Conservation (phyloP, 73 alveolate genomes). For the Blepharisma japonicum region DNA sequence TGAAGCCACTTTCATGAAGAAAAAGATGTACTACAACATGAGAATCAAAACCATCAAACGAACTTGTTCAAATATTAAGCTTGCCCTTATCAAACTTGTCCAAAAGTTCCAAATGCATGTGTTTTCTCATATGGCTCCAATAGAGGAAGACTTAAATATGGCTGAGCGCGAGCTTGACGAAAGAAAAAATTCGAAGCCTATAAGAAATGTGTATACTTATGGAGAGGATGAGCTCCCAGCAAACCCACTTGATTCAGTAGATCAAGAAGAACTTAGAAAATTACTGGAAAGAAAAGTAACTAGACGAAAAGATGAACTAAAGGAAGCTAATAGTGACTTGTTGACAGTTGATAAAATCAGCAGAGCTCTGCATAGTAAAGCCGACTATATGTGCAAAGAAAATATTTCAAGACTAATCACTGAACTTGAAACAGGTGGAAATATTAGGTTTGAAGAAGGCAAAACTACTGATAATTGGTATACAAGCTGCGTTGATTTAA, state of each 20-base stretch:
- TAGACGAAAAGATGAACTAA: conserved; percentile 30
- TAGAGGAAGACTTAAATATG: not conserved
- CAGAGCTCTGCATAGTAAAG: not conserved
- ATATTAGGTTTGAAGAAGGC: conserved; percentile 70
- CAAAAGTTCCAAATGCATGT: not conserved
- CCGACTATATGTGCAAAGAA: not conserved
- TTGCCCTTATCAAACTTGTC: not conserved
- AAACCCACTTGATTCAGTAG: conserved; percentile 1
- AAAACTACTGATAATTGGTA: conserved; percentile 67
- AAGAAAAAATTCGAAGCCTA: not conserved
- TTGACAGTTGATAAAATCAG: conserved; percentile 17
- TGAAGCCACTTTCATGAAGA: conserved; percentile 81
- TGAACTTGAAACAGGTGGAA: conserved; percentile 92
- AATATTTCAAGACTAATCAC: conserved; percentile 49
- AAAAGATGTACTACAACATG: conserved; percentile 83
- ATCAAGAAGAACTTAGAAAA: conserved; percentile 41
- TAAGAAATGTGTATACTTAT: conserved; percentile 32
- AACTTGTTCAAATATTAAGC: not conserved
- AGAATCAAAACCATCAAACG: conserved; percentile 73
- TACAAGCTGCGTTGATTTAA: conserved; percentile 54
- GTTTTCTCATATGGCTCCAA: not conserved
- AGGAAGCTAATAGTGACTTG: conserved; percentile 36
- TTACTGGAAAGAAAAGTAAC: conserved; percentile 26
- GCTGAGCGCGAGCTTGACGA: not conserved
- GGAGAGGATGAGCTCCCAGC: conserved; percentile 12